These are phyloP conservation scores for Mycena haematopus DNA, from an alignment of 768 basidiomycete genomes.

Conservation along the genomic window DNA sequence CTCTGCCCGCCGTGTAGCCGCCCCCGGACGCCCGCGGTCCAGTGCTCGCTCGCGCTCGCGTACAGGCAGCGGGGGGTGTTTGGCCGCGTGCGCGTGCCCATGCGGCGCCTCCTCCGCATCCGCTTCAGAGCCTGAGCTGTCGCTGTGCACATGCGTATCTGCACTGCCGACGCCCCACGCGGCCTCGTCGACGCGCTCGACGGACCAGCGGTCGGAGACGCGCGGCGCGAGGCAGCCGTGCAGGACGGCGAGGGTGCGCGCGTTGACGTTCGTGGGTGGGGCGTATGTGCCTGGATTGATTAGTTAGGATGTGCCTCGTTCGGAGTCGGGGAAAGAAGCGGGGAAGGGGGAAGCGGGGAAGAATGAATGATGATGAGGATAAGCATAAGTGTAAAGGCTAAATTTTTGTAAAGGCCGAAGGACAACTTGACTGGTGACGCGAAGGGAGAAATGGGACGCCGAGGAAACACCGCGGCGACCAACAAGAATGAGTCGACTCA, in stretches of 20 bases:
- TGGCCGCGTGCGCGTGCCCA: neutral
- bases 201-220: slow-evolving; percentile 73
- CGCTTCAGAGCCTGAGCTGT: neutral
- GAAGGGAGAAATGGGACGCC: slow-evolving; percentile 25
- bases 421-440: neutral
- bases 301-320: neutral
- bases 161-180: slow-evolving; percentile 81
- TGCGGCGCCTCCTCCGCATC: neutral
- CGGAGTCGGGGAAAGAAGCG: neutral
- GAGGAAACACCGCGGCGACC: slow-evolving; percentile 12
- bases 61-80: neutral
- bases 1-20: slow-evolving; percentile 17
- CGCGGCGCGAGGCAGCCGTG: slow-evolving; percentile 80
- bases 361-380: neutral
- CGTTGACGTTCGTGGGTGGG: slow-evolving; percentile 57
- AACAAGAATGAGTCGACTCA: slow-evolving; percentile 35
- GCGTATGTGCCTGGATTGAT: slow-evolving; percentile 65
- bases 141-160: slow-evolving; percentile 39
- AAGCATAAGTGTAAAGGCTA: neutral
- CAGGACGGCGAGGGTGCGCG: slow-evolving; percentile 63
- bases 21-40: slow-evolving; percentile 22
- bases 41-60: neutral
- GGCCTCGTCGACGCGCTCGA: slow-evolving; percentile 78
- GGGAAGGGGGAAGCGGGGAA: neutral
- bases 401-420: neutral